A percentile compares a stretch with the other conserved stretches of the same genome.
Evolutionary conservation across 805 yeast genomes (phyloP).

Genomic region (Saccharomycopsis schoenii): DNA sequence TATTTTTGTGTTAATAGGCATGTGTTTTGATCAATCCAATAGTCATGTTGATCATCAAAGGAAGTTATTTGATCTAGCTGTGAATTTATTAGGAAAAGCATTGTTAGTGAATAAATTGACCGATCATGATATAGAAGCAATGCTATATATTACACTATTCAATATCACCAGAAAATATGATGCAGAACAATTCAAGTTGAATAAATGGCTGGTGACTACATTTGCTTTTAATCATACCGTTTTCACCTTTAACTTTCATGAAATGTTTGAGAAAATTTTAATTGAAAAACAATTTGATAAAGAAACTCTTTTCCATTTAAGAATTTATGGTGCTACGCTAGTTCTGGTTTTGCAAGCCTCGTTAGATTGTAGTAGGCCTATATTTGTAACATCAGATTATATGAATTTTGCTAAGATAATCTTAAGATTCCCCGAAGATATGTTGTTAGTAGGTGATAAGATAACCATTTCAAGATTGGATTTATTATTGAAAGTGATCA

Average conservation of each 20-base stretch:
- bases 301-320: conserved; percentile 40
- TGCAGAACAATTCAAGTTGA: conserved; percentile 37
- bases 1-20: conserved; percentile 42
- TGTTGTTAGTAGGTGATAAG: conserved; percentile 36
- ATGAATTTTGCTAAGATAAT: conserved; percentile 35
- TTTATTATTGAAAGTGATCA: conserved; percentile 25
- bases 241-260: conserved; percentile 35
- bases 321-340: conserved; percentile 44
- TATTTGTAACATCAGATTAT: conserved; percentile 30
- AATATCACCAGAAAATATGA: conserved; percentile 42
- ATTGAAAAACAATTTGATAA: conserved; percentile 22
- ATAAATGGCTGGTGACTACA: conserved; percentile 43
- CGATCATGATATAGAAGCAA: conserved; percentile 53
- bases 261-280: conserved; percentile 31
- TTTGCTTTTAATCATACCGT: conserved; percentile 42
- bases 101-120: conserved; percentile 41
- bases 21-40: conserved; percentile 46
- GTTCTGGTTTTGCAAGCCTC: conserved; percentile 43
- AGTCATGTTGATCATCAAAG: conserved; percentile 40
- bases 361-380: conserved; percentile 40
- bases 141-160: conserved; percentile 43
- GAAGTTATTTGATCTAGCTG: conserved; percentile 37
- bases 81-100: conserved; percentile 39
- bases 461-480: conserved; percentile 43
- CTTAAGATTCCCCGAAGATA: conserved; percentile 34